Evolutionary conservation across 2,329 filamentous ascomycete species (phyloP).

Genomic region (Alternaria sp.): DNA sequence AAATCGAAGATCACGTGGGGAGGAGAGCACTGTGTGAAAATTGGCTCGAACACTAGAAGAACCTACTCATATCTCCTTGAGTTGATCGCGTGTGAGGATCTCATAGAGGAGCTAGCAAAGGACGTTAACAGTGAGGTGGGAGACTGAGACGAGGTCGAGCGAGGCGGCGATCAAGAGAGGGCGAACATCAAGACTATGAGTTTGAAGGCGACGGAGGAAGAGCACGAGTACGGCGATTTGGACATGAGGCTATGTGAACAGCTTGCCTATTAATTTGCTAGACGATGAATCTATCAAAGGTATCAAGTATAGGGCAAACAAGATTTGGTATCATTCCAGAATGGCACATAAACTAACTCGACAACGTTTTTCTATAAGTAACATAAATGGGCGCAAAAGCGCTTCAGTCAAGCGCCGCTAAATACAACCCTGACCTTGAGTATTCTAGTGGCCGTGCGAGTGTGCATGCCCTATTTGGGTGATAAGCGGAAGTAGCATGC

Average conservation of each 20-base stretch:
- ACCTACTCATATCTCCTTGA: background rate
- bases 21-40: background rate
- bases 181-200: background rate
- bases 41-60: background rate
- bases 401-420: constrained; percentile 18
- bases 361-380: background rate
- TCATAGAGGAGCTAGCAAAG: background rate
- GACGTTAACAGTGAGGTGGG: background rate
- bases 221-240: background rate
- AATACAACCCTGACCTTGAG: constrained; percentile 9
- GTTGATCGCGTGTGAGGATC: background rate
- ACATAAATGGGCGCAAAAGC: background rate
- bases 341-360: background rate
- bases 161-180: background rate
- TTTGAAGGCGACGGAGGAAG: background rate
- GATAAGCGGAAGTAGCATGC: constrained; percentile 80
- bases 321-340: constrained; percentile 22
- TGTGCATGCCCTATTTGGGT: constrained; percentile 76
- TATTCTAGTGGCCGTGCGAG: constrained; percentile 60
- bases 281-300: background rate
- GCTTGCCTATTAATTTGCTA: background rate
- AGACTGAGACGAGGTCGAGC: background rate
- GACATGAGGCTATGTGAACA: background rate
- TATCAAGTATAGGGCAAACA: background rate
- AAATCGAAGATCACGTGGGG: background rate